phyloP scores from a whole-genome alignment of 129 eudicot species.

The Cynara cardunculus region DNA sequence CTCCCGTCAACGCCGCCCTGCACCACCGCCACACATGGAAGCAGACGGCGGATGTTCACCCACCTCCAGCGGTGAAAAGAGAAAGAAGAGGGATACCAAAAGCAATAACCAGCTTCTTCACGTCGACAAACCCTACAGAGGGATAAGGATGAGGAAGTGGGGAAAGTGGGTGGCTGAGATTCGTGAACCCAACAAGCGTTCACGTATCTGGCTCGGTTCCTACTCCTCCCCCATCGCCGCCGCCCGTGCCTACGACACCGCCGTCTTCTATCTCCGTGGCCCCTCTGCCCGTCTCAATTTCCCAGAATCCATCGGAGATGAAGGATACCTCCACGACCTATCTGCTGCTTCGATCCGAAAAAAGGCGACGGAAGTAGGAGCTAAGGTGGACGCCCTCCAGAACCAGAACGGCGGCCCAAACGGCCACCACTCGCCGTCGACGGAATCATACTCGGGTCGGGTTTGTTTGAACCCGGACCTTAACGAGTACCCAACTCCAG shows the following conservation, averaged over 20 bases:
- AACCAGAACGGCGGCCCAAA: constrained; percentile 1
- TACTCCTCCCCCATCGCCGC: constrained; percentile 91
- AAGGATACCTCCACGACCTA: constrained; percentile 35
- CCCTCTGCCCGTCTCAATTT: constrained; percentile 83
- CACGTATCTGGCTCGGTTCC: constrained; percentile 90
- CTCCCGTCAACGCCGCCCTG: constrained; percentile 18
- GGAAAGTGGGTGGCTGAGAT: constrained; percentile 99
- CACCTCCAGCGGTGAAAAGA: constrained; percentile 31
- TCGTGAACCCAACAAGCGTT: constrained; percentile 80
- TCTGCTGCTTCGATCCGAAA: constrained; percentile 74
- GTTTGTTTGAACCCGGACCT: constrained; percentile 54
- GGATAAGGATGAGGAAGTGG: constrained; percentile 96
- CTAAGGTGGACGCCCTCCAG: constrained; percentile 81
- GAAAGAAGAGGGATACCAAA: constrained; percentile 26
- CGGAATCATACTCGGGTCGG: constrained; percentile 36
- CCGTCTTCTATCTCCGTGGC: constrained; percentile 79
- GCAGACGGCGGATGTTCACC: constrained; percentile 30
- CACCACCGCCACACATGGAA: constrained; percentile 26
- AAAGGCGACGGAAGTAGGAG: constrained; percentile 88
- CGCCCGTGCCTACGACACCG: constrained; percentile 95
- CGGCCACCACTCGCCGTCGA: not conserved
- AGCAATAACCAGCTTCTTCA: not conserved
- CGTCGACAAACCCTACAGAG: constrained; percentile 67
- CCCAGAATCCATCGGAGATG: constrained; percentile 54
- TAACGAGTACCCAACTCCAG: constrained; percentile 79